Base-by-base conservation (phyloP, 192 early-diverging fungal species). In the Chytriomyces confervae region DNA sequence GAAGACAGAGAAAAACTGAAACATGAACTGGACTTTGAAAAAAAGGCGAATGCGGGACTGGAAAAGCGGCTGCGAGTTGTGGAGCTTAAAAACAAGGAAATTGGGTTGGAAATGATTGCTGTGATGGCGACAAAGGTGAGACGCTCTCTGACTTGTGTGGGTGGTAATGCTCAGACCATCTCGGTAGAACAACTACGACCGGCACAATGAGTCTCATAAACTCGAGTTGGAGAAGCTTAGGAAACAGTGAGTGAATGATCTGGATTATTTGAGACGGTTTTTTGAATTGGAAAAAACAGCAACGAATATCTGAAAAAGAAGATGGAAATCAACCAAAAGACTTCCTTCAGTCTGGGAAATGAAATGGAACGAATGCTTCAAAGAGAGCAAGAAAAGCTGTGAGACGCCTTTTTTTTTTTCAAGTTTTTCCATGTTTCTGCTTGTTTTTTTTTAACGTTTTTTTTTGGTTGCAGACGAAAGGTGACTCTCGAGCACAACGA, bases 321-420 rank as follows among this genome's bases (percentile, higher is more conserved):
- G 47, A 62, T 74, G 7, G 72, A 74, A 74, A 62, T n/a, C 10
- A 74, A 49, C 27, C 72, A 74, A 62, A 74, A 74, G 44, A 74
- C 45, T 46, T 74, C 72, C 9, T 74, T 74, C 61, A 74, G 50
- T 62, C 61, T 74, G 57, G 61, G 72, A 29, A 27, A 61, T 63
- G 72, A 74, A 44, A 74, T 74, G 29, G 29, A 74, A 0, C 7
- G 72, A 45, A 20, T 74, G 20, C 44, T 74, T 8, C 13, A 74
- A 23, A 61, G 46, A 18, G 72, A 74, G 43, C 72, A 74, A 74
- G 72, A 74, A 48, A 74, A 74, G 57, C 36, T 60, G 69, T 71
- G 57, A 27, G 69, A 7, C 16, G 0, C 6, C 0, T 2, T 60
- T 0, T 16, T 60, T 36, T 2, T 36, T 36, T 36, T 2, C 29